These are phyloP conservation scores for Mesotaenium endlicherianum DNA, from an alignment of 139 green algal genomes.

Conservation along the genomic window DNA sequence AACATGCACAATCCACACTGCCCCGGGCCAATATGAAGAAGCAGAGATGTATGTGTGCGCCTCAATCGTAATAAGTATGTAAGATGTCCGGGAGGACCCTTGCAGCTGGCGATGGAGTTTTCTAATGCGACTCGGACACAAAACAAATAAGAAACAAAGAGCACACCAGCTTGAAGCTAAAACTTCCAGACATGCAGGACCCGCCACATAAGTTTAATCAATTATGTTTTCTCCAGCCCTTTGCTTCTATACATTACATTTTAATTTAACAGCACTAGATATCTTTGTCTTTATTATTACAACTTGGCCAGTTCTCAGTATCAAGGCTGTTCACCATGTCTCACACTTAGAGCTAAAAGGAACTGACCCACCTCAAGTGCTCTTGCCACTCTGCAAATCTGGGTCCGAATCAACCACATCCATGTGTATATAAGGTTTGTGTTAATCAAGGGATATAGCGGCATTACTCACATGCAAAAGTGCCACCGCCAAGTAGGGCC, in stretches of 20 bases:
- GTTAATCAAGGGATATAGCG: background rate
- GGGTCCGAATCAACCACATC: background rate
- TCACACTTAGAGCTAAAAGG: background rate
- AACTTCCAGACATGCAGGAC: too few species aligned
- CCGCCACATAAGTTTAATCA: too few species aligned
- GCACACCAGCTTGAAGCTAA: too few species aligned
- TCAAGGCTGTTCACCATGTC: background rate
- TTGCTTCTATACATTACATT: too few species aligned
- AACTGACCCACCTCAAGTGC: background rate
- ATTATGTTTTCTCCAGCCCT: too few species aligned
- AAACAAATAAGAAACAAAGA: too few species aligned
- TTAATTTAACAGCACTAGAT: too few species aligned
- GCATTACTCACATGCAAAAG: conserved; percentile 22
- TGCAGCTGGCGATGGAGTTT: too few species aligned
- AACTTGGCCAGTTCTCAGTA: background rate
- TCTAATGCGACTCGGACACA: too few species aligned
- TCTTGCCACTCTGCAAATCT: background rate
- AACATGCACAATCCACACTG: background rate
- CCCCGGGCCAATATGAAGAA: background rate
- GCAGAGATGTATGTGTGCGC: background rate
- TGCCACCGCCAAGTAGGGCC: background rate
- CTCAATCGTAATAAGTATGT: background rate
- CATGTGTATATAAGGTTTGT: background rate
- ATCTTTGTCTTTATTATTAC: too few species aligned
- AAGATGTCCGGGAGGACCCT: too few species aligned